phyloP scores from a whole-genome alignment of 352 stramenopile species.

The Phytopythium oedochilum region DNA sequence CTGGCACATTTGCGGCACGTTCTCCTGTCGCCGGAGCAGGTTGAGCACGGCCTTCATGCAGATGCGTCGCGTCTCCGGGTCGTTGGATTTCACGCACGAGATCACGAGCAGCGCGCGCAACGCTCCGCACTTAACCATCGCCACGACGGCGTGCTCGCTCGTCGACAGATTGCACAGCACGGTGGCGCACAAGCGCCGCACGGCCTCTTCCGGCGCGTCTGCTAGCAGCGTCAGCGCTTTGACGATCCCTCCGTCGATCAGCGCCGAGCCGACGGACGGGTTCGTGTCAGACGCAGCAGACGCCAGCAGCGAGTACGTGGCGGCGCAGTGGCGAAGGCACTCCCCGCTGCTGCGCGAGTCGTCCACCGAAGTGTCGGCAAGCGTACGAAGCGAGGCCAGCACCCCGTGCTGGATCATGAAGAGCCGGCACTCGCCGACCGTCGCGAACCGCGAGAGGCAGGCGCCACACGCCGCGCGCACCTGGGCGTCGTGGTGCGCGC shows the following conservation, averaged over 20 bases:
- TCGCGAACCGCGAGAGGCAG: constrained; percentile 66
- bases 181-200: constrained; percentile 75
- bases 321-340: constrained; percentile 49
- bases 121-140: constrained; percentile 84
- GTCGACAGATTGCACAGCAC: constrained; percentile 93
- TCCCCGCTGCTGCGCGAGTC: constrained; percentile 17
- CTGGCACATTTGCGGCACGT: constrained; percentile 56
- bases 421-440: constrained; percentile 44
- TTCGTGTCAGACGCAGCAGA: constrained; percentile 11
- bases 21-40: constrained; percentile 30
- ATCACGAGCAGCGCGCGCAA: constrained; percentile 87
- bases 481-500: constrained; percentile 3
- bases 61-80: constrained; percentile 64
- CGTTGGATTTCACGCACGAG: constrained; percentile 78
- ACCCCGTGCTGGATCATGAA: constrained; percentile 46
- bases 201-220: constrained; percentile 60
- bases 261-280: constrained; percentile 29
- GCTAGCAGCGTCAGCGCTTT: constrained; percentile 67
- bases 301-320: constrained; percentile 60
- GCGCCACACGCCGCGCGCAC: constrained; percentile 47
- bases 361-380: constrained; percentile 45
- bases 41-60: constrained; percentile 74
- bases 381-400: constrained; percentile 38
- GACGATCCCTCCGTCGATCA: constrained; percentile 59
- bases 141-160: constrained; percentile 83